Percentiles rank a stretch among this genome's conserved stretches.
phyloP scores from a whole-genome alignment of 2,329 filamentous ascomycete genomes.

The Epichloe glyceriae region DNA sequence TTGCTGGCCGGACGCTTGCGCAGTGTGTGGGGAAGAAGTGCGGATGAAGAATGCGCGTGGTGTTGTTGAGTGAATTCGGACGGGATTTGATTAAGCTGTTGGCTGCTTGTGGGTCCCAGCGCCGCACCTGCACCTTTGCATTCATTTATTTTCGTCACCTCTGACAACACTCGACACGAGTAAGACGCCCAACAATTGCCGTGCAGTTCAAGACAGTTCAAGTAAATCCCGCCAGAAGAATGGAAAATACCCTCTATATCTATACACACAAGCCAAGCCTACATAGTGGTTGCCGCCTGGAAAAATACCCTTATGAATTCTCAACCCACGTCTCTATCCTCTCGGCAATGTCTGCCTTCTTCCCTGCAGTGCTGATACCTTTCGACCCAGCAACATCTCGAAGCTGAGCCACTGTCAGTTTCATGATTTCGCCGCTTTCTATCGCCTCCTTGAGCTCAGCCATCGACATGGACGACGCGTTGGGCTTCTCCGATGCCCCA shows the following conservation, averaged over 20 bases:
- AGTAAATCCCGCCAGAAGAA: background rate
- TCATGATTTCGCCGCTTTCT: slow-evolving; percentile 33
- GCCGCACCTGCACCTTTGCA: no score
- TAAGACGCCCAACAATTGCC: background rate
- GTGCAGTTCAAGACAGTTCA: background rate
- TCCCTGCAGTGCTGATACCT: slow-evolving; percentile 35
- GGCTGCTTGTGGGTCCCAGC: no score
- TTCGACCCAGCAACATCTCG: slow-evolving; percentile 34
- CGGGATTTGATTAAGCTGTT: background rate
- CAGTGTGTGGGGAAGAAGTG: background rate
- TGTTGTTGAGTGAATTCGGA: background rate
- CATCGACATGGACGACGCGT: slow-evolving; percentile 26
- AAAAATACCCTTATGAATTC: slow-evolving; percentile 14
- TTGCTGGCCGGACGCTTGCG: background rate
- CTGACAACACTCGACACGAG: background rate
- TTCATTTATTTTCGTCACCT: no score
- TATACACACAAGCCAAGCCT: background rate
- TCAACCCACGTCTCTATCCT: slow-evolving; percentile 43
- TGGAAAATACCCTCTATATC: no score
- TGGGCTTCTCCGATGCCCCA: slow-evolving; percentile 19
- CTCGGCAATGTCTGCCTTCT: slow-evolving; percentile 42
- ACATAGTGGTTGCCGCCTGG: no score
- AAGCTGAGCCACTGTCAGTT: slow-evolving; percentile 41
- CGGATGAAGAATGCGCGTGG: background rate
- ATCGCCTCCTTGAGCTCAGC: slow-evolving; percentile 33